Evolutionary conservation across 2,329 filamentous ascomycete genomes (phyloP).

Genomic region (Cladosporium velox): DNA sequence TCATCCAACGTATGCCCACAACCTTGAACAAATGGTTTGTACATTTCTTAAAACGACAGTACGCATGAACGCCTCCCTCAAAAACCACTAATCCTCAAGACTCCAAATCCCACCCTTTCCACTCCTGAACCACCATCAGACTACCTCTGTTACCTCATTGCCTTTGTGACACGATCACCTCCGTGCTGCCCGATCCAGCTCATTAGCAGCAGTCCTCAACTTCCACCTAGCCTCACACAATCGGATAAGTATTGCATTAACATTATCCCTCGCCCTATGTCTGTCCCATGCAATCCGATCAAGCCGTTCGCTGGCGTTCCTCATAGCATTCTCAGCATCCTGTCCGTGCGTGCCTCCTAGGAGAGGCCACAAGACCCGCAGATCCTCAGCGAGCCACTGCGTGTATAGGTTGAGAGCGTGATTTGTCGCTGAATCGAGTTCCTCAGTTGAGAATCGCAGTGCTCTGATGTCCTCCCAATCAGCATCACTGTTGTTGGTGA

Average conservation of each 20-base stretch:
- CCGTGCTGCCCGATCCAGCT: neutral
- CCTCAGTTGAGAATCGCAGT: neutral
- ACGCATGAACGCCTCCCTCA: neutral
- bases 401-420: neutral
- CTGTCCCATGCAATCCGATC: neutral
- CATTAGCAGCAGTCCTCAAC: neutral
- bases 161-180: neutral
- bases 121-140: neutral
- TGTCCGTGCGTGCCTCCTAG: neutral
- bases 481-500: no score
- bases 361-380: neutral
- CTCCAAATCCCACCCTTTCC: neutral
- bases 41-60: neutral
- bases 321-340: neutral
- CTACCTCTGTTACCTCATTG: neutral
- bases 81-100: neutral
- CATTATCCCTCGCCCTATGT: neutral
- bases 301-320: neutral
- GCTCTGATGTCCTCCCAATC: neutral
- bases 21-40: neutral
- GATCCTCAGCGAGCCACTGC: neutral
- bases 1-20: no score
- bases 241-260: neutral
- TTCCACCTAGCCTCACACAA: neutral
- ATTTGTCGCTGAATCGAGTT: neutral